Evolutionary conservation across 1,284 basidiomycete genomes (phyloP), one percentile per base, ranked within the genome.

Genomic region (Papiliotrema terrestris): DNA sequence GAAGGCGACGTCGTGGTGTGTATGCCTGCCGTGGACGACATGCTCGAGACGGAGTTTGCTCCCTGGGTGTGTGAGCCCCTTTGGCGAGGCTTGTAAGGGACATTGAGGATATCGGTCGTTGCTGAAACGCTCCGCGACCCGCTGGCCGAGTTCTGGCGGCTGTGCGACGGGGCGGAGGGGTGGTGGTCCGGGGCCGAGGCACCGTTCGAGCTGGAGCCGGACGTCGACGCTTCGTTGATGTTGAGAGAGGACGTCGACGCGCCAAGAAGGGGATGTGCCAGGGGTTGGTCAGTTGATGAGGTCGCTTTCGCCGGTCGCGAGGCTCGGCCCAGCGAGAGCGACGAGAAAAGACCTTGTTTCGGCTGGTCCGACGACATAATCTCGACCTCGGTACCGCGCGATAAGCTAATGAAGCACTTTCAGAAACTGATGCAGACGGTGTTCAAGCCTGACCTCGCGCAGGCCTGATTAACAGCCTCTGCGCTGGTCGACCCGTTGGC

Each of bases 31-130:
- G 56, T 38, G 2, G 58, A 59, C 13, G 57, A 49, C 0, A 66
- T 57, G 42, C 62, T 60, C 2, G 47, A 54, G 13, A 55, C 49
- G 36, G 61, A 66, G n/a, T 59, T 54, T 14, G 56, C 55, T 11
- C 64, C 61, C 50, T 69, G 66, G n/a, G 66, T 57, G 23, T 52
- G 43, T 13, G 14, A 15, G 9, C 32, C 43, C n/a, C 35, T 22
- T 38, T 72, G 70, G n/a, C 72, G 52, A 29, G 72, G 70, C 50
- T 71, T 74, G 54, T 74, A 72, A 20, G 72, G 70, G 3, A 72
- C 39, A 26, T 56, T 60, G n/a, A 52, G 22, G 5, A 51, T 39
- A 51, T 51, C 20, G 20, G 42, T 32, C 32, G 46, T 29, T 15
- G 25, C 35, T 32, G 44, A 52, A 17, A 42, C 55, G 49, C 17